Conservation (phyloP, 2,329 filamentous ascomycete species). For the Colletotrichum acutatum region DNA sequence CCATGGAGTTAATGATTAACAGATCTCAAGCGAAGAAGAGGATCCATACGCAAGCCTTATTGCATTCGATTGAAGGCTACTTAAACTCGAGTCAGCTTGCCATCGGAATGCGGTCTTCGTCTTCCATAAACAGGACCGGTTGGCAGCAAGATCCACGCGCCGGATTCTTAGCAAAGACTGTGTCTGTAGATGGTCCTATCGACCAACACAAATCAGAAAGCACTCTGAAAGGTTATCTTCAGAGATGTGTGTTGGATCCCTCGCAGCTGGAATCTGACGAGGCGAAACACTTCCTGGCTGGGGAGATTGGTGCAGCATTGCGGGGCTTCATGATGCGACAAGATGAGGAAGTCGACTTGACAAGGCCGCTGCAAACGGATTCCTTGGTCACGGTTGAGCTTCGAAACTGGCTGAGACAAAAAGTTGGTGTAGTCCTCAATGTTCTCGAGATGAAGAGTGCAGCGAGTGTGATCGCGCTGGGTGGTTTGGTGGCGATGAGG, state of each 20-base stretch:
- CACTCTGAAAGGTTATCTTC: constrained; percentile 10
- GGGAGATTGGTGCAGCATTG: constrained; percentile 12
- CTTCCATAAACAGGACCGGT: constrained; percentile 14
- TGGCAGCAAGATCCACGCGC: constrained; percentile 40
- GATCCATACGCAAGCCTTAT: too few relatives aligned
- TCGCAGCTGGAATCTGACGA: background rate
- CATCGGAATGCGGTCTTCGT: constrained; percentile 24
- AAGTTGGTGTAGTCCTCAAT: constrained; percentile 31
- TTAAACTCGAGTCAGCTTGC: constrained; percentile 37
- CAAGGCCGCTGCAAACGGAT: constrained; percentile 33
- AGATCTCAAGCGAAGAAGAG: background rate
- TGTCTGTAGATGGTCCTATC: constrained; percentile 17
- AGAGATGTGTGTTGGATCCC: background rate
- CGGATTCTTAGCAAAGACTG: constrained; percentile 23
- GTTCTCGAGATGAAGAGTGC: constrained; percentile 21
- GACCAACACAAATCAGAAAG: background rate
- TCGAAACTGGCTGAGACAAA: constrained; percentile 37
- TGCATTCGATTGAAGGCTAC: background rate
- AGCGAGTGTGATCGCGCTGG: constrained; percentile 10
- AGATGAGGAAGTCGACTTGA: constrained; percentile 20
- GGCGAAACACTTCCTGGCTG: constrained; percentile 10
- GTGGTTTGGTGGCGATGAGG: background rate
- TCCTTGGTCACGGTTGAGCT: constrained; percentile 41
- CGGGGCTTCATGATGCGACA: constrained; percentile 34
- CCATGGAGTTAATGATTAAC: constrained; percentile 26